Evolutionary conservation across 139 green algal species (phyloP).

Genomic region (Spirogloea muscicola): DNA sequence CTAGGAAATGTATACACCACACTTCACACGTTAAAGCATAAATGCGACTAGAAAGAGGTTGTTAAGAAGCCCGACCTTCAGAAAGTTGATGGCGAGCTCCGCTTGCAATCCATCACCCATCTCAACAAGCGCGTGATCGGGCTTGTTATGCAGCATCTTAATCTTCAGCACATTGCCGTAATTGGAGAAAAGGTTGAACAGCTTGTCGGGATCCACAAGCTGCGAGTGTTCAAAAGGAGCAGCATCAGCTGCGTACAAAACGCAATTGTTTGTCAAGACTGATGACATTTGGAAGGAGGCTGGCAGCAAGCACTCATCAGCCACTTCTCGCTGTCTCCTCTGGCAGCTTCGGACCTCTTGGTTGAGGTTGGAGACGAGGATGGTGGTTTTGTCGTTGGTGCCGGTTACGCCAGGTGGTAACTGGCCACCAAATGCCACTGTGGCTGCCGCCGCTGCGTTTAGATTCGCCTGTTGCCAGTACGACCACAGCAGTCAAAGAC

Average conservation of each 20-base stretch:
- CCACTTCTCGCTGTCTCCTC: no score
- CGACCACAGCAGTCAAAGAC: no score
- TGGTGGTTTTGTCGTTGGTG: conserved; percentile 33
- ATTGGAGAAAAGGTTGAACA: conserved; percentile 53
- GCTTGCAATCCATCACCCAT: conserved; percentile 42
- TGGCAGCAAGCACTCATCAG: neutral
- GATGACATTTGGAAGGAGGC: neutral
- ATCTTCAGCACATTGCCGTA: conserved; percentile 47
- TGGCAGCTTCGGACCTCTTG: conserved; percentile 22
- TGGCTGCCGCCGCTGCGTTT: conserved; percentile 2
- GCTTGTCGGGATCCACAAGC: conserved; percentile 42
- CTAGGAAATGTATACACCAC: no score
- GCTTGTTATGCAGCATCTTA: conserved; percentile 53
- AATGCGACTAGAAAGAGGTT: no score
- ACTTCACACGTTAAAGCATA: no score
- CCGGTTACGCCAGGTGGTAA: conserved; percentile 38
- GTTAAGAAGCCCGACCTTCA: conserved; percentile 34
- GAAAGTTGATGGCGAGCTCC: conserved; percentile 35
- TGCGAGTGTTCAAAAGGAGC: conserved; percentile 14
- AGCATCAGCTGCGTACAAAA: no score
- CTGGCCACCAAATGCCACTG: conserved; percentile 25
- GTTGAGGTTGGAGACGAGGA: conserved; percentile 45
- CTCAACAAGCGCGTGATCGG: conserved; percentile 44
- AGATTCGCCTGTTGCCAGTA: no score
- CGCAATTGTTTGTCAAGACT: no score